Conservation (phyloP, 2,329 filamentous ascomycete species). For the Daldinia sp. region DNA sequence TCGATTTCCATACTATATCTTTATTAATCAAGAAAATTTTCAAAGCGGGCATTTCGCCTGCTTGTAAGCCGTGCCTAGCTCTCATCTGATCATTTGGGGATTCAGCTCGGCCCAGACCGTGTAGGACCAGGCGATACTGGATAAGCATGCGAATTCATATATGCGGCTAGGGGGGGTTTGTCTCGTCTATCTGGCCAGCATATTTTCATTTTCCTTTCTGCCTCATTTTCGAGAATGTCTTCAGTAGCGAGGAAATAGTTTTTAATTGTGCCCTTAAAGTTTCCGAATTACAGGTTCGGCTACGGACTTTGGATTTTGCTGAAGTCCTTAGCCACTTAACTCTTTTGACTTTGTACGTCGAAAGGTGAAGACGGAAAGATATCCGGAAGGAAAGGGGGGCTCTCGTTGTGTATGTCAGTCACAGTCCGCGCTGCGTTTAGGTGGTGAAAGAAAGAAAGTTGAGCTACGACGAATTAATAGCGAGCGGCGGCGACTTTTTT, state of each 20-base stretch:
- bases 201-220: constrained; percentile 35
- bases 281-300: constrained; percentile 24
- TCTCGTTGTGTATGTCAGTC: neutral
- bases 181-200: constrained; percentile 35
- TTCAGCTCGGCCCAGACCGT: constrained; percentile 31
- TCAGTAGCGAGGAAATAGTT: constrained; percentile 37
- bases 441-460: too few relatives aligned
- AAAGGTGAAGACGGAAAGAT: neutral
- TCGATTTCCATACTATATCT: constrained; percentile 15
- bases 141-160: constrained; percentile 41
- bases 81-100: constrained; percentile 22
- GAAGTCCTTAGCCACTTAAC: constrained; percentile 14
- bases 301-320: constrained; percentile 32
- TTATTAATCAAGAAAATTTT: constrained; percentile 20
- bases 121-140: constrained; percentile 46
- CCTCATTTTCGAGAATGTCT: constrained; percentile 36
- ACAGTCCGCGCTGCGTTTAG: constrained; percentile 22
- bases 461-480: constrained; percentile 14
- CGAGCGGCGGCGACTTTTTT: too few relatives aligned
- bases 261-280: constrained; percentile 27
- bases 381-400: neutral
- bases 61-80: constrained; percentile 19
- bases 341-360: constrained; percentile 14
- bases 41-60: constrained; percentile 13
- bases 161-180: constrained; percentile 27